phyloP scores from a whole-genome alignment of 2,329 filamentous ascomycete species.

The Microsporum ferrugineum region DNA sequence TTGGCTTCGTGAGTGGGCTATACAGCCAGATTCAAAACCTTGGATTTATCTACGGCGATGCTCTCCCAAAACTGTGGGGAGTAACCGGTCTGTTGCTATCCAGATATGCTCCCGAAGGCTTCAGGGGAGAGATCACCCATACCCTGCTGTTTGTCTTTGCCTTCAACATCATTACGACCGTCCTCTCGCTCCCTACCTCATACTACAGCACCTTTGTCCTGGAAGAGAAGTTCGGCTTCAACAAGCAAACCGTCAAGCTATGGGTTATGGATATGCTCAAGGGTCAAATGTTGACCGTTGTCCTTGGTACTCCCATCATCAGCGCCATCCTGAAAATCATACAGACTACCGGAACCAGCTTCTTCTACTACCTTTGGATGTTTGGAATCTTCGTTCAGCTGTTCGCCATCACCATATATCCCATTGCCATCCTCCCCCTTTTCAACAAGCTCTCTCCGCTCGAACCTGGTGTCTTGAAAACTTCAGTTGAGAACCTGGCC shows the following conservation, averaged over 20 bases:
- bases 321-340: constrained; percentile 89
- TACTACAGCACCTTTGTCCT: constrained; percentile 94
- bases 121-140: constrained; percentile 80
- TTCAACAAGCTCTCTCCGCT: constrained; percentile 98
- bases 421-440: constrained; percentile 80
- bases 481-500: constrained; percentile 72
- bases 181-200: constrained; percentile 65
- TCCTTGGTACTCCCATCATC: constrained; percentile 75
- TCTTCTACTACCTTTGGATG: constrained; percentile 97
- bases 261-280: constrained; percentile 90
- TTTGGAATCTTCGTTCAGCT: constrained; percentile 84
- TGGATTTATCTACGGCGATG: constrained; percentile 77
- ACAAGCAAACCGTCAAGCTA: constrained; percentile 85
- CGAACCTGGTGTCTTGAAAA: constrained; percentile 76
- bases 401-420: constrained; percentile 92
- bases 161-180: constrained; percentile 71
- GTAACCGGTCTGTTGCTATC: constrained; percentile 65
- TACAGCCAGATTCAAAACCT: constrained; percentile 82
- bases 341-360: constrained; percentile 80
- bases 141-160: constrained; percentile 84
- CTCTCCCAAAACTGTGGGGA: constrained; percentile 83
- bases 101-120: constrained; percentile 61
- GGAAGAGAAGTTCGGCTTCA: constrained; percentile 96
- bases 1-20: constrained; percentile 66
- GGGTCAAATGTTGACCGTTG: constrained; percentile 67